Evolutionary conservation across 2,329 filamentous ascomycete genomes (phyloP), one percentile per base, ranked within the genome.

Genomic region (Colletotrichum trifolii): DNA sequence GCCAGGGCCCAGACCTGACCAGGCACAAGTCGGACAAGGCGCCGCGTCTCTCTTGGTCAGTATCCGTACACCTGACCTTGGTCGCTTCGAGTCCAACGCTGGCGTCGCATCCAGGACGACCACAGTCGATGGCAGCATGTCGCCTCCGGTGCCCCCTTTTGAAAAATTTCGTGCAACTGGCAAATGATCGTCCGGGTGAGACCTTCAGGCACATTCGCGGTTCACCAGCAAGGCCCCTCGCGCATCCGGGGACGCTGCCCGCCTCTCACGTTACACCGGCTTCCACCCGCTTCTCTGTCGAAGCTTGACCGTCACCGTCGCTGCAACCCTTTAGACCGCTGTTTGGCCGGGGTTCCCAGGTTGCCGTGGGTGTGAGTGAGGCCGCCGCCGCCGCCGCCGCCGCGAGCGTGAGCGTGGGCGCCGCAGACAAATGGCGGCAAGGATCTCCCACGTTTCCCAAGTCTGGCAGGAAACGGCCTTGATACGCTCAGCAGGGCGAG

Each of bases 231-330:
- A 66, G 47, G 59, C 59, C 53, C 47, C 58, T 66, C 60, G 63
- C 63, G 53, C 64, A 63, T 59, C 53, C 48, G 59, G 60, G 59
- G 54, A 66, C 60, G 64, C 64, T 66, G 60, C 47, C 60, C 63
- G 59, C 64, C 60, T 59, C 36, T 57, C 48, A 46, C 53, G 64
- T 66, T 64, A 58, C 64, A 66, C 60, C 46, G 53, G 47, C 64
- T 66, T 54, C 60, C 60, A 59, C 64, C 57, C n/a, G 43, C 52
- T 39, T 35, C 46, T 42, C 50, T 49, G 17, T 39, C 38, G 50
- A 61, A 65, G 62, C 57, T 43, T 61, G 57, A 61, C 45, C 50
- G 42, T 47, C n/a, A 61, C 45, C 50, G 42, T 47, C n/a, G 35
- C 25, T 65, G 50, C 33, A 52, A 61, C 57, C 62, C 62, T 61